Base-by-base conservation (phyloP, 495 filamentous ascomycete species). In the Daldinia grandis region DNA sequence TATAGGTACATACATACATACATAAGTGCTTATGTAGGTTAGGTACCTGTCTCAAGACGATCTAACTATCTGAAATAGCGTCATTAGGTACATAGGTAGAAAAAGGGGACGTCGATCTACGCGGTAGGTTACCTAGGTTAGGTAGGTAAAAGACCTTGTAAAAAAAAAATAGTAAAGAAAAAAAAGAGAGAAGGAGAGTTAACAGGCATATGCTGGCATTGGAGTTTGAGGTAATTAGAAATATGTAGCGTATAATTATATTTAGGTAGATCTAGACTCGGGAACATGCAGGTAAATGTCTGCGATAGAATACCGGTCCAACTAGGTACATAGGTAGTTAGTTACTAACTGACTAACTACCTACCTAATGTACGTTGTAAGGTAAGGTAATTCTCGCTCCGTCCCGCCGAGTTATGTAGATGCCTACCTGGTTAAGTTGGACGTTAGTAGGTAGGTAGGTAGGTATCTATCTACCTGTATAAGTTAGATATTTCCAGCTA, bases 221-320 rank as follows among this genome's bases (percentile, higher is more conserved):
- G 42, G 42, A 14, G 10, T 12, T 19, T 3, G 17, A 47, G 42
- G 42, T 21, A 47, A 47, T 47, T 47, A 47, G 42, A 47, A 47
- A 17, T 40, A 17, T 17, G 38, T 24, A 47, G 42, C n/a, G 42
- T 47, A 53, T 56, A n/a, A 56, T 31, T 56, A 56, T 28, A 28
- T 53, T 53, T 28, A 49, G 33, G 49, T 60, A 62, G 35, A 65
- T 72, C 64, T 72, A 68, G 69, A 64, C 69, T 72, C 60, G 60
- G 60, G 33, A 42, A 50, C 30, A 68, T 68, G 65, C 60, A 65
- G 69, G 30, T 40, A 60, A 51, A 31, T 56, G 50, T 25, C 55
- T 59, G 64, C 64, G 60, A 68, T 65, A 71, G 57, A 64, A 61
- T 60, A 57, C 64, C 59, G 30, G 63, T 72, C 54, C 31, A 19